Evolutionary conservation across 768 basidiomycete genomes (phyloP), one percentile per base, ranked within the genome.

Genomic region (Termitomyces sp.): DNA sequence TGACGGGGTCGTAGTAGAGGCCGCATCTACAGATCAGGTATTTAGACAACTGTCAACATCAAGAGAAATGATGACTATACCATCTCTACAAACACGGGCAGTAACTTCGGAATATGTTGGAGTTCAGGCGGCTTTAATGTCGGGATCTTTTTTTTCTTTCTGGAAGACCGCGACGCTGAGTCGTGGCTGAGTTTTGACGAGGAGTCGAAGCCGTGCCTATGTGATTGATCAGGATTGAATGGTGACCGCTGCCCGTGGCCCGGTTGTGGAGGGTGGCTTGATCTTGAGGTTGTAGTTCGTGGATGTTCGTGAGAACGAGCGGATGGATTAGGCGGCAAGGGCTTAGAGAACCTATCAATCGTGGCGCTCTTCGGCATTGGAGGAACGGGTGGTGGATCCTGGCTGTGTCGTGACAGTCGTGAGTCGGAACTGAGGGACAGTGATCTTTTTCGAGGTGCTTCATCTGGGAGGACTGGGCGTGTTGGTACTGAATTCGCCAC

Each of bases 71-170:
- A 27, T 73, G 85, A 66, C 59, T 14, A 27, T 31, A 97, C 95
- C 82, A 98, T 85, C 74, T 98, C 97, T 43, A 89, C 82, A 69
- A 98, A 98, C 27, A 98, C 64, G 2, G 96, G 94, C 37, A 97
- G 74, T 21, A 99, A 69, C 58, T 84, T 78, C n/a, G 92, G 89
- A 51, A 98, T 83, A 65, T 87, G 81, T 46, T 77, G 73, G 46
- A 98, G 75, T 51, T 90, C 85, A 1, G 97, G 97, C 43, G 89
- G 86, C 62, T 84, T 81, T 43, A 90, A 69, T 8, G 74, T 65
- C 43, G 73, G 70, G 2, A 66, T 58, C 23, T 69, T 68, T 59
- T 76, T 87, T 69, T 73, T 73, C 56, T 73, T 76, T 63, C 65
- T 72, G 47, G 31, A 55, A 32, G 29, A 21, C 19, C 50, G 55